These are phyloP conservation scores for Conticribra weissflogii DNA, from an alignment of 108 stramenopile genomes.

Conservation along the genomic window DNA sequence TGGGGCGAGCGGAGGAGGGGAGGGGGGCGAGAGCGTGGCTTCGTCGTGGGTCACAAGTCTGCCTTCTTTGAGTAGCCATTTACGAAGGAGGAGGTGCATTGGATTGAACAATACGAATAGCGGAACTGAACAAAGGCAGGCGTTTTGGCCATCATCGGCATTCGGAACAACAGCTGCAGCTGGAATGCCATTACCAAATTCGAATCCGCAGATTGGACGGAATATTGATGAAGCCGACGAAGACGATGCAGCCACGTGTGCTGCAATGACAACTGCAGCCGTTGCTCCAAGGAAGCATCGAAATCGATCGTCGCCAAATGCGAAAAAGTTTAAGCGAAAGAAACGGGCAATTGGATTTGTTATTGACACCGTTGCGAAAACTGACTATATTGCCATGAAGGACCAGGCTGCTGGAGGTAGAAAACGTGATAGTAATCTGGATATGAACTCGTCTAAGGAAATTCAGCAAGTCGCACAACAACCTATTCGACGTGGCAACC, in stretches of 20 bases:
- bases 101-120: too few relatives aligned
- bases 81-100: constrained; percentile 1
- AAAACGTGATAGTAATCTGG: neutral
- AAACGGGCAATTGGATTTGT: constrained; percentile 13
- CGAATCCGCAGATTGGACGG: neutral
- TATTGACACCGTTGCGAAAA: neutral
- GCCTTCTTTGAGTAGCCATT: constrained; percentile 20
- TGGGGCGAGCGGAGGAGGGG: neutral
- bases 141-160: neutral
- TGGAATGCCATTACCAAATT: neutral
- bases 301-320: neutral
- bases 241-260: constrained; percentile 30
- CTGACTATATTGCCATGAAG: neutral
- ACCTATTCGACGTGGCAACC: too few relatives aligned
- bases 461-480: too few relatives aligned
- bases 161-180: neutral
- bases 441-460: neutral
- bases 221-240: constrained; percentile 1
- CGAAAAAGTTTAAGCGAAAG: neutral
- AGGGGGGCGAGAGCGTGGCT: constrained; percentile 5
- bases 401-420: neutral
- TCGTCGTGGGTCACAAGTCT: constrained; percentile 34
- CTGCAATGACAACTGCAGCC: constrained; percentile 38
- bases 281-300: constrained; percentile 20
- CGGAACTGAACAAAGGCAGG: too few relatives aligned